phyloP scores from a whole-genome alignment of 129 eudicot species.

The Centella asiatica region DNA sequence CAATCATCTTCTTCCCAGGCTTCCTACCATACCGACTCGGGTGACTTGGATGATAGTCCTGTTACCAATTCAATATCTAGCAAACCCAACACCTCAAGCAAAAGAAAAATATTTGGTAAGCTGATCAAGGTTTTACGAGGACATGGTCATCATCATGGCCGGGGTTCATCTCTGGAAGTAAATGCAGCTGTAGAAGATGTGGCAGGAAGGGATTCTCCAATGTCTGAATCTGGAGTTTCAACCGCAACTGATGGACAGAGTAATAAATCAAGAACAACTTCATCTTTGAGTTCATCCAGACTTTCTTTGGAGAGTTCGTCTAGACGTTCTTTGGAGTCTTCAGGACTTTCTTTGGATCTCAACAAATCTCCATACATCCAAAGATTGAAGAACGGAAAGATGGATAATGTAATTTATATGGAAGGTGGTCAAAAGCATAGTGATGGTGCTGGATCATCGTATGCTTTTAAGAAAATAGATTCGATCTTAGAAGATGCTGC shows the following conservation, averaged over 20 bases:
- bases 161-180: slow-evolving; percentile 18
- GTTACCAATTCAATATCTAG: slow-evolving; percentile 15
- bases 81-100: slow-evolving; percentile 22
- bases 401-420: slow-evolving; percentile 5
- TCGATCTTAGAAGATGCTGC: slow-evolving; percentile 1
- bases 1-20: slow-evolving; percentile 59
- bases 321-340: slow-evolving; percentile 12
- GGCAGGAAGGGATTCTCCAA: slow-evolving; percentile 10
- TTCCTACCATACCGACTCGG: slow-evolving; percentile 40
- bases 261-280: slow-evolving; percentile 22
- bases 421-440: slow-evolving; percentile 29
- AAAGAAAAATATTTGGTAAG: slow-evolving; percentile 42
- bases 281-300: slow-evolving; percentile 31
- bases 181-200: slow-evolving; percentile 17
- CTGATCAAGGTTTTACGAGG: slow-evolving; percentile 45
- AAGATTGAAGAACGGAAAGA: slow-evolving; percentile 5
- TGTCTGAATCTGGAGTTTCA: slow-evolving; percentile 2
- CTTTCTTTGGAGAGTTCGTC: slow-evolving; percentile 22
- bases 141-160: slow-evolving; percentile 29
- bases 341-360: slow-evolving; percentile 16
- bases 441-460: slow-evolving; percentile 32
- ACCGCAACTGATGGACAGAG: slow-evolving; percentile 12
- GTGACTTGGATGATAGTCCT: slow-evolving; percentile 38
- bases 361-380: slow-evolving; percentile 15
- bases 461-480: slow-evolving; percentile 22